Base-by-base conservation (phyloP, 2,329 filamentous ascomycete species). In the Fusarium pseudograminearum region DNA sequence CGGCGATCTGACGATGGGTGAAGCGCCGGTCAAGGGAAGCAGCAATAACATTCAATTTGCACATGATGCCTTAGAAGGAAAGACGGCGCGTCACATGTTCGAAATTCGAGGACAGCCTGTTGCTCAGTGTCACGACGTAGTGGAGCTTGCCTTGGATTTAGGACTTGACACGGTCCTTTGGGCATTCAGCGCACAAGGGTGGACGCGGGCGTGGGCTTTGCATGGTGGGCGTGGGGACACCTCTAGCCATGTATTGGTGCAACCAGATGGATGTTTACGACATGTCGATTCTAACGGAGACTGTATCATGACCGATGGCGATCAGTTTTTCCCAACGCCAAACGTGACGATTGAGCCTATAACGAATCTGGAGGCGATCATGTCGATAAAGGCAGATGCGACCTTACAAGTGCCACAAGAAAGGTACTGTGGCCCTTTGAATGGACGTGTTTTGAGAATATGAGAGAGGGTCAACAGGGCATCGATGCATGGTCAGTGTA, bases 161-260 rank as follows among this genome's bases (percentile, higher is more conserved):
- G 76, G 71, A 33, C 76, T 76, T 8, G 74, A 78, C 42, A 73
- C 80, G 74, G 63, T 80, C 24, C 66, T 80, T 55, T 81, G 76
- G 79, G 77, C 72, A 4, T 79, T 79, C 52, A 76, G 73, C 52
- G 69, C 73, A 40, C 75, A 79, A n/a, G 79, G 79, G 22, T 77
- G 72, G 76, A 75, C 75, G 28, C 73, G 68, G 55, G 73, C 75
- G 36, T 81, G 78, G 79, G 74, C 71, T 20, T 55, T 80, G 36
- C 62, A 77, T 50, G 66, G 59, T 15, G 74, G 76, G 18, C 65
- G 64, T 50, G 52, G 44, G 26, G 63, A 70, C 40, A 57, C 52
- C 20, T 53, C 68, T 42, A 67, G 62, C 30, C 67, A 61, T 41
- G 70, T 69, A 30, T 62, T 55, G 14, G 69, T 78, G 16, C 74